Conservation (phyloP, 306 rosid genomes). For the Benincasa hispida region DNA sequence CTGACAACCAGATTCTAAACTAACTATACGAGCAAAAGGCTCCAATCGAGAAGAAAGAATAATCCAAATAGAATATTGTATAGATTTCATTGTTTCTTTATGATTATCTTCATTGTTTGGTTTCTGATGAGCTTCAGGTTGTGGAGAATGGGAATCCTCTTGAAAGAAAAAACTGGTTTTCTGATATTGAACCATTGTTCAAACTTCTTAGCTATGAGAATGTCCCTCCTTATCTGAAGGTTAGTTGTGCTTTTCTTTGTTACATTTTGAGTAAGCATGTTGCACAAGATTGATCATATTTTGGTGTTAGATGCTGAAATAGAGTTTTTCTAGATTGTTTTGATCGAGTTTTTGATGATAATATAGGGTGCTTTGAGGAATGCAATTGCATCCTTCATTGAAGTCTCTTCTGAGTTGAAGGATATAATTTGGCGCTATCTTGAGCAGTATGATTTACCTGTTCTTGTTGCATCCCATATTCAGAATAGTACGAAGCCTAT, state of each 20-base stretch:
- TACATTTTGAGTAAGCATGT: constrained; percentile 4
- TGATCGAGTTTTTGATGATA: constrained; percentile 13
- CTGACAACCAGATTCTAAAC: no score
- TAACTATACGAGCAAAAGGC: background rate
- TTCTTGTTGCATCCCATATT: constrained; percentile 65
- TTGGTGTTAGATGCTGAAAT: constrained; percentile 16
- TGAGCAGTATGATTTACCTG: constrained; percentile 95
- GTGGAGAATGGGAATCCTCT: constrained; percentile 74
- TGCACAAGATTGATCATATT: constrained; percentile 10
- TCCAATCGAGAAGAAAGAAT: background rate
- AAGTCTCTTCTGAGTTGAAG: constrained; percentile 57
- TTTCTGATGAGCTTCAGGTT: constrained; percentile 41
- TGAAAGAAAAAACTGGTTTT: constrained; percentile 89
- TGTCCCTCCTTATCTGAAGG: constrained; percentile 97
- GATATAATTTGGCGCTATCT: constrained; percentile 87
- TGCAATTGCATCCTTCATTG: constrained; percentile 67
- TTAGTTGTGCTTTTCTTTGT: constrained; percentile 16
- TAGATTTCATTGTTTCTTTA: background rate
- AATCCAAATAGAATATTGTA: background rate
- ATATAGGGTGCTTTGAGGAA: constrained; percentile 83
- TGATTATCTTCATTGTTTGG: constrained; percentile 7
- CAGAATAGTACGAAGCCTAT: constrained; percentile 48
- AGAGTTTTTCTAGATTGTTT: constrained; percentile 9
- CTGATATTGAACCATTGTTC: constrained; percentile 90
- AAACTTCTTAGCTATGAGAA: constrained; percentile 94